Conservation (phyloP, 805 yeast species). For the Yarrowia keelungensis region DNA sequence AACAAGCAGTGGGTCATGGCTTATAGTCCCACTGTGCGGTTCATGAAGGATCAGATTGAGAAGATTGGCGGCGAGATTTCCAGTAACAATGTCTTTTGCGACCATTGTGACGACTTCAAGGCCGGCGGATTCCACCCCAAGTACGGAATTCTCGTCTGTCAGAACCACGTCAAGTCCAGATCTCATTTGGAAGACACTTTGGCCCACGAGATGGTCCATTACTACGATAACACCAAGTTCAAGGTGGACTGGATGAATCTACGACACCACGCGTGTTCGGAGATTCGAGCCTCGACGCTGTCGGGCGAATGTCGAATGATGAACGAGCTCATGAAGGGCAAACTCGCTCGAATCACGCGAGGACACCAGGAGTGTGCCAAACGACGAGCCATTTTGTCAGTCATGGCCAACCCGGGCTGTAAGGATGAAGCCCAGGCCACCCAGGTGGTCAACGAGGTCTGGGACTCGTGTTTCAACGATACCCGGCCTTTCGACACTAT, state of each 20-base stretch:
- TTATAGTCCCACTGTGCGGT: conserved; percentile 78
- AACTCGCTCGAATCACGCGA: conserved; percentile 59
- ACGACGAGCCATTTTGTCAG: conserved; percentile 86
- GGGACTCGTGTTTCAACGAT: conserved; percentile 91
- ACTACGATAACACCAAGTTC: conserved; percentile 88
- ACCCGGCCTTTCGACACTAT: conserved; percentile 96
- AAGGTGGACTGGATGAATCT: conserved; percentile 84
- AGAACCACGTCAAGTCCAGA: conserved; percentile 74
- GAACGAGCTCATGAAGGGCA: conserved; percentile 75
- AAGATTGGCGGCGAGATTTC: conserved; percentile 65
- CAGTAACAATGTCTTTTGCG: conserved; percentile 70
- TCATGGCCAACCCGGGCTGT: conserved; percentile 85
- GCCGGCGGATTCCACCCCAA: conserved; percentile 96
- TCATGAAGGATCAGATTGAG: conserved; percentile 83
- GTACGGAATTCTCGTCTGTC: conserved; percentile 83
- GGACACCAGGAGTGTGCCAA: conserved; percentile 93
- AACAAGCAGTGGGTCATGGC: conserved; percentile 79
- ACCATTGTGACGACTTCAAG: conserved; percentile 77
- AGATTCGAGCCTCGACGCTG: conserved; percentile 87
- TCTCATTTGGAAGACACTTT: conserved; percentile 89
- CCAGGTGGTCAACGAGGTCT: conserved; percentile 81
- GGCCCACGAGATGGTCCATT: conserved; percentile 92
- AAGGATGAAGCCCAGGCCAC: conserved; percentile 74
- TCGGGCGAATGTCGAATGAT: conserved; percentile 94
- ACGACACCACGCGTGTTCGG: conserved; percentile 96